A percentile compares a stretch with the other conserved stretches of the same genome.
These are phyloP conservation scores for Diversispora epigaea DNA, from an alignment of 192 early-diverging fungal genomes.

Conservation along the genomic window DNA sequence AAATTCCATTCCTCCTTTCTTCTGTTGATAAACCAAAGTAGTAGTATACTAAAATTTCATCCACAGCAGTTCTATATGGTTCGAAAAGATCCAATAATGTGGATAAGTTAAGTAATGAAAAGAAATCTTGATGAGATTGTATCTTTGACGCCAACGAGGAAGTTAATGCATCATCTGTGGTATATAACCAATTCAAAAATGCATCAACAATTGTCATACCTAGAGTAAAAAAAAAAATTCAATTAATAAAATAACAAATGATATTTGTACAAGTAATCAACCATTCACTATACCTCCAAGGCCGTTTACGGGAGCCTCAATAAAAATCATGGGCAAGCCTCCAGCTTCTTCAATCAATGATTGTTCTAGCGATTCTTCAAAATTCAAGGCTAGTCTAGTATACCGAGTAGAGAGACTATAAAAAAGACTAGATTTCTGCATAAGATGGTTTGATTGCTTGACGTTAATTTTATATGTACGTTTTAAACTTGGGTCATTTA, in stretches of 20 bases:
- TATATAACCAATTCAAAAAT: constrained; percentile 21
- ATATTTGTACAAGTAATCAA: no score
- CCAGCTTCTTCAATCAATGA: constrained; percentile 10
- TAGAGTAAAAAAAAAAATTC: no score
- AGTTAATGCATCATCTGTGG: constrained; percentile 11
- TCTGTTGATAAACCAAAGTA: constrained; percentile 16
- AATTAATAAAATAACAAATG: no score
- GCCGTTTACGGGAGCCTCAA: neutral
- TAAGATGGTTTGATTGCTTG: constrained; percentile 23
- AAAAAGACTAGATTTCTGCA: constrained; percentile 24
- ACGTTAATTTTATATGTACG: constrained; percentile 14
- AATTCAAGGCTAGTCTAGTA: neutral
- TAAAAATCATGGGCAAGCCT: constrained; percentile 26
- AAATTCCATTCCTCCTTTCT: constrained; percentile 9
- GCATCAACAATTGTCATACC: constrained; percentile 9
- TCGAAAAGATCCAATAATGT: constrained; percentile 24
- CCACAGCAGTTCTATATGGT: constrained; percentile 15
- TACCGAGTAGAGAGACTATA: constrained; percentile 22
- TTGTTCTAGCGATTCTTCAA: neutral
- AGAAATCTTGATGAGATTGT: constrained; percentile 14
- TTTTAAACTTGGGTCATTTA: neutral
- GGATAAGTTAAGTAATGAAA: constrained; percentile 13
- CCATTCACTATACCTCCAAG: no score
- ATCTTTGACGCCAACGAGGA: constrained; percentile 26
- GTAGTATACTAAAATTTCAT: constrained; percentile 28